These are phyloP conservation scores for Plantago elongata DNA, from an alignment of 257 asterid genomes.

Conservation along the genomic window DNA sequence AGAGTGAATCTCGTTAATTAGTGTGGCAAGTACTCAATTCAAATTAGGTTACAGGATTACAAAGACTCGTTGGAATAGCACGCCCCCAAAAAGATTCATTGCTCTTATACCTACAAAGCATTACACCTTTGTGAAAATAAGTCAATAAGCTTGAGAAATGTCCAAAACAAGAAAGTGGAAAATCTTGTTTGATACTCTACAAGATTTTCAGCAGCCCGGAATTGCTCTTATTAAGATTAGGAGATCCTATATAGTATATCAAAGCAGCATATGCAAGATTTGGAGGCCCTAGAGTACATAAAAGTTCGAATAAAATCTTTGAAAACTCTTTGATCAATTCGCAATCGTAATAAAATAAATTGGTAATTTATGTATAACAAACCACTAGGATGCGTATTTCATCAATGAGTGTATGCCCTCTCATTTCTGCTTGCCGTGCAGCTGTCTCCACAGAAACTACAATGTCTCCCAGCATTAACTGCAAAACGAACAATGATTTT, in stretches of 20 bases:
- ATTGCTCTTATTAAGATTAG: background rate
- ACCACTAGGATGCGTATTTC: slow-evolving; percentile 96
- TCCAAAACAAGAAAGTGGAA: no score
- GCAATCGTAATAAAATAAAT: background rate
- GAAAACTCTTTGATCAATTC: no score
- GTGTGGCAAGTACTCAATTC: no score
- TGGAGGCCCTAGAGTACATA: slow-evolving; percentile 10
- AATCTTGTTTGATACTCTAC: background rate
- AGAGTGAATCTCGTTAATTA: background rate
- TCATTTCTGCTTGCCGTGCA: slow-evolving; percentile 89
- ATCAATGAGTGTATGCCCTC: slow-evolving; percentile 86
- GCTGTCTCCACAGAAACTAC: slow-evolving; percentile 97
- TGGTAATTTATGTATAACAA: slow-evolving; percentile 26
- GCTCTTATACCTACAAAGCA: no score
- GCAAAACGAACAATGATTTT: slow-evolving; percentile 30
- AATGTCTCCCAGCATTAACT: slow-evolving; percentile 95
- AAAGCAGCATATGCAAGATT: slow-evolving; percentile 17
- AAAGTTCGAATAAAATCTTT: no score
- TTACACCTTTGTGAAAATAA: background rate
- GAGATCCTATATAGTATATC: slow-evolving; percentile 8
- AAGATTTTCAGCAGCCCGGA: slow-evolving; percentile 3
- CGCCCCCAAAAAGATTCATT: background rate
- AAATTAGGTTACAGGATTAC: no score
- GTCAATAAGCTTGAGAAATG: no score
- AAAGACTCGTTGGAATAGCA: background rate